These are phyloP conservation scores for Metschnikowia similis DNA, from an alignment of 805 yeast species.

Conservation along the genomic window DNA sequence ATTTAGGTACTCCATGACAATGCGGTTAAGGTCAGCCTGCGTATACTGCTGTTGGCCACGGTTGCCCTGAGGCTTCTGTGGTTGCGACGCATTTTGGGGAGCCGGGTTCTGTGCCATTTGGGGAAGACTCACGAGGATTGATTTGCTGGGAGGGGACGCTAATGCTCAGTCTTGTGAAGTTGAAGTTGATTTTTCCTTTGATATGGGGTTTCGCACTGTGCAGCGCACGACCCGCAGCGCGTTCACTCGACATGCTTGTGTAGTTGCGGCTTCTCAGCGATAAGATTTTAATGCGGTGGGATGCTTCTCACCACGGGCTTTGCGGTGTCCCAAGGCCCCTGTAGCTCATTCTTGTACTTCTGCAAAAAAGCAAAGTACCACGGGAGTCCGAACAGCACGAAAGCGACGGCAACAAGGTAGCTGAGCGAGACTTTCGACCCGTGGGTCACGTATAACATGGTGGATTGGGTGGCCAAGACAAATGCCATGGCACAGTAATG, in stretches of 20 bases:
- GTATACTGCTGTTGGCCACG: constrained; percentile 48
- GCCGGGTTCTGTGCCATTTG: constrained; percentile 10
- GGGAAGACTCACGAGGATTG: constrained; percentile 1
- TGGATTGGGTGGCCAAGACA: constrained; percentile 23
- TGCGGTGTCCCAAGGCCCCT: constrained; percentile 94
- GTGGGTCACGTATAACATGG: constrained; percentile 22
- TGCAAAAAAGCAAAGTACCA: constrained; percentile 67
- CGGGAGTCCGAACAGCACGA: constrained; percentile 51
- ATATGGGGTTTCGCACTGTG: constrained; percentile 1
- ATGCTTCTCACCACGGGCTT: constrained; percentile 49
- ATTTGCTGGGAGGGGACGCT: not conserved
- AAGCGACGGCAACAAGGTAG: constrained; percentile 44
- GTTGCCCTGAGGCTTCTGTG: constrained; percentile 3
- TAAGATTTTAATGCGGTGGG: not conserved
- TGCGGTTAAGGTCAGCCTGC: constrained; percentile 83
- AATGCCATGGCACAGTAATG: constrained; percentile 23
- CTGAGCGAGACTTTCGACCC: constrained; percentile 43
- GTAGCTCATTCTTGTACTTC: constrained; percentile 76
- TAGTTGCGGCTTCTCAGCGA: not conserved
- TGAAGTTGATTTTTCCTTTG: not conserved
- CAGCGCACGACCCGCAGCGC: not conserved
- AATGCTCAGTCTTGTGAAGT: not conserved
- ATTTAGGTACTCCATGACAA: constrained; percentile 86
- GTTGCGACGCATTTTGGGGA: constrained; percentile 2
- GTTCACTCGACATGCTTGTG: not conserved